Evolutionary conservation across 2,329 filamentous ascomycete genomes (phyloP), one percentile per base, ranked within the genome.

Genomic region (Epichloe brachyelytri): DNA sequence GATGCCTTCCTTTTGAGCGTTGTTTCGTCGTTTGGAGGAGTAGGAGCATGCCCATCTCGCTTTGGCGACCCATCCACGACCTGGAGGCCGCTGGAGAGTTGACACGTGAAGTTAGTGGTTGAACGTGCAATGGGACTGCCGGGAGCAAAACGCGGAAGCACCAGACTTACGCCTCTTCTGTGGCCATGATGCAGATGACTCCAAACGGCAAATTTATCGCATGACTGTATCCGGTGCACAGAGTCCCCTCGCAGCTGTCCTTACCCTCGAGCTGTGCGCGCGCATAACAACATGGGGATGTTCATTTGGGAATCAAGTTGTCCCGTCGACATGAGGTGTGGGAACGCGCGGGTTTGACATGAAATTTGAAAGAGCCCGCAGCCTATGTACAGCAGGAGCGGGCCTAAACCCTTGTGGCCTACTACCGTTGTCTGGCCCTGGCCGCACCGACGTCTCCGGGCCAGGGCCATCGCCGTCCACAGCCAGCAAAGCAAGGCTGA

Each of bases 401-500:
- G 40, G 17, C 40, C 39, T 41, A 43, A 12, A 19, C 40, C 40
- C 11, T 43, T 43, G 40, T 43, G 40, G 43, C 22, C 22, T 44
- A 30, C 20, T 44, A 33, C 43, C 0, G 43, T 8, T 52, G 50
- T 46, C 46, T 4, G 15, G 19, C 40, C 1, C 2, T 19, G 34
- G n/a, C 30, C 40, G 20, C n/a, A 40, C 40, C 48, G 48, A 49
- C 39, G 38, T 43, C 39, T 43, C 17, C 47, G 15, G 6, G n/a
- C n/a, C 47, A 26, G n/a, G 17, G 7, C 11, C 11, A 37, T 33
- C 19, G 26, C 26, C 49, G 38, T 26, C 38, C 45, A 48, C 38
- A 48, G 26, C 20, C 14, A 26, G 26, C 46, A 20, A 68, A 73
- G 69, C 50, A 68, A 73, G 70, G 71, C 71, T 74, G 71, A 72